Conservation (phyloP, 2,329 filamentous ascomycete species). For the Hypoxylon sp. region DNA sequence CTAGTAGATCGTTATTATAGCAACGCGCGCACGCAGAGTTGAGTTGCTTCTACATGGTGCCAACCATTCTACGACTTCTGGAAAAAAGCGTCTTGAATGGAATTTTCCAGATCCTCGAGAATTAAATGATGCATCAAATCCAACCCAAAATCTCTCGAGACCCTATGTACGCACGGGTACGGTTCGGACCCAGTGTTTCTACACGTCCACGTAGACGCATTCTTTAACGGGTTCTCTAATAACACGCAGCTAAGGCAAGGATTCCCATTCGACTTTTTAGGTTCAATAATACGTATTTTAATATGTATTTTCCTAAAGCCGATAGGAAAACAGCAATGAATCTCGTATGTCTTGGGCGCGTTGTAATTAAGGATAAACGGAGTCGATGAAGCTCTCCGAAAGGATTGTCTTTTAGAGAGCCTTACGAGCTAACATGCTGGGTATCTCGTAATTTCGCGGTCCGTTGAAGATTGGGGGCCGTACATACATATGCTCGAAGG, state of each 20-base stretch:
- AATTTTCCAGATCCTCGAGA: constrained; percentile 46
- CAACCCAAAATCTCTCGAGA: constrained; percentile 43
- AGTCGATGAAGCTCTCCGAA: constrained; percentile 28
- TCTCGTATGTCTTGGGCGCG: constrained; percentile 28
- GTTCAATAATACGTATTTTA: constrained; percentile 23
- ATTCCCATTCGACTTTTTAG: constrained; percentile 26
- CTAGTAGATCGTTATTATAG: constrained; percentile 47
- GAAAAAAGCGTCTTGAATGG: constrained; percentile 35
- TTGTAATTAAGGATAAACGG: constrained; percentile 34
- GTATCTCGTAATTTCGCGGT: constrained; percentile 15
- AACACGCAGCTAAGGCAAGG: constrained; percentile 28
- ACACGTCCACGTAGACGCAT: constrained; percentile 43
- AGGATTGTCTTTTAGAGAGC: constrained; percentile 11
- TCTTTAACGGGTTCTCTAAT: constrained; percentile 18
- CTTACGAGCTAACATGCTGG: constrained; percentile 5
- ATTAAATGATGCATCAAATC: constrained; percentile 44
- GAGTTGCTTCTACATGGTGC: constrained; percentile 39
- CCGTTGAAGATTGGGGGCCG: constrained; percentile 35
- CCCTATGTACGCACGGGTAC: constrained; percentile 30
- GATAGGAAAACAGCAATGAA: constrained; percentile 31
- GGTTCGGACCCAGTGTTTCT: constrained; percentile 40
- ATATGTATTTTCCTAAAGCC: constrained; percentile 17
- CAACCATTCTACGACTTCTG: constrained; percentile 42
- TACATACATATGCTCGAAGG: not conserved
- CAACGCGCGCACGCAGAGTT: constrained; percentile 37